These are phyloP conservation scores for Dichotomopilus funicola DNA, from an alignment of 2,329 filamentous ascomycete genomes.

Conservation along the genomic window DNA sequence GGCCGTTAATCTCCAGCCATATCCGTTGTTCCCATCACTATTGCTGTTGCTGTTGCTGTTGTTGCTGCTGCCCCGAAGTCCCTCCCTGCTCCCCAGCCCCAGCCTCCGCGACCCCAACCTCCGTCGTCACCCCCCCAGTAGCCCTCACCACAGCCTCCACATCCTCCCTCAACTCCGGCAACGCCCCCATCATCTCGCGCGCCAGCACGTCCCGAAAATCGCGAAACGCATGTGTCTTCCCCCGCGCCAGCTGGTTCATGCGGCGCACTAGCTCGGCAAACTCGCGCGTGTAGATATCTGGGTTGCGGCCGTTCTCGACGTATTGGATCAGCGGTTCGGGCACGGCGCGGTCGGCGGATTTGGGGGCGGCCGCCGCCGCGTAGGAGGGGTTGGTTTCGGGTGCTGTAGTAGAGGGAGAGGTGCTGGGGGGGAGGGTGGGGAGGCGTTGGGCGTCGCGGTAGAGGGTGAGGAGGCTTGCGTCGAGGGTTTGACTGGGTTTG, in stretches of 20 bases:
- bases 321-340: conserved; percentile 61
- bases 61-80: neutral
- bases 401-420: conserved; percentile 28
- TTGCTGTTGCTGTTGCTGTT: too few relatives aligned
- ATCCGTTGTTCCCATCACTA: neutral
- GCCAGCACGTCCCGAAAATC: conserved; percentile 57
- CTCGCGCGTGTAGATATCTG: conserved; percentile 68
- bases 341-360: conserved; percentile 37
- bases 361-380: too few relatives aligned
- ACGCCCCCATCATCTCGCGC: conserved; percentile 47
- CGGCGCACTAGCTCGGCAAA: conserved; percentile 63
- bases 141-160: conserved; percentile 44
- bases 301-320: conserved; percentile 65
- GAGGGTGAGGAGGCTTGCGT: conserved; percentile 30
- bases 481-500: conserved; percentile 29
- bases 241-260: conserved; percentile 60
- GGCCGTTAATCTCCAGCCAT: neutral
- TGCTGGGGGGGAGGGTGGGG: neutral
- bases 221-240: conserved; percentile 56
- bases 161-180: conserved; percentile 54
- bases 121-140: conserved; percentile 30
- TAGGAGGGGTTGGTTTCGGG: conserved; percentile 1
- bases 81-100: neutral
- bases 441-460: conserved; percentile 26
- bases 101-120: neutral